Conservation (phyloP, 2,329 filamentous ascomycete species). For the Metarhizium robertsii region DNA sequence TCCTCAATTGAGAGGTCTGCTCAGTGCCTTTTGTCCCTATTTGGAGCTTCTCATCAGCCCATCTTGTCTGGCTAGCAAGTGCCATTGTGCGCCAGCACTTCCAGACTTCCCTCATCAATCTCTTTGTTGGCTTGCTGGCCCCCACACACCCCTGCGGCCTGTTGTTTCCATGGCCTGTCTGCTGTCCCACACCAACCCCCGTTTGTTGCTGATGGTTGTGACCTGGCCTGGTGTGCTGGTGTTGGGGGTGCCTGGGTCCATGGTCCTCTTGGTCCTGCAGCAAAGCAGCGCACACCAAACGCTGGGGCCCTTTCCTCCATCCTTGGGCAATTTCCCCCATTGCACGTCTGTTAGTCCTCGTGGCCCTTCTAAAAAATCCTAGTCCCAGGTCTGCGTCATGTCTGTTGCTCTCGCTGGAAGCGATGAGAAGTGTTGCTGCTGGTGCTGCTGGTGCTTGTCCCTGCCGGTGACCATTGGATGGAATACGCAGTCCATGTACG, state of each 20-base stretch:
- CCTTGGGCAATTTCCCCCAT: slow-evolving; percentile 7
- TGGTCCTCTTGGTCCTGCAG: neutral
- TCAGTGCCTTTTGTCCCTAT: neutral
- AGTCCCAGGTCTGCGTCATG: neutral
- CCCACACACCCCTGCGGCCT: slow-evolving; percentile 4
- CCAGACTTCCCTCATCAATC: neutral
- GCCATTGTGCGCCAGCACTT: neutral
- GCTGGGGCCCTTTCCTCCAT: slow-evolving; percentile 5
- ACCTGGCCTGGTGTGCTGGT: neutral
- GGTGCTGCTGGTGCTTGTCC: neutral
- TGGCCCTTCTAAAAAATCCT: neutral
- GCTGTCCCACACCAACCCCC: slow-evolving; percentile 7
- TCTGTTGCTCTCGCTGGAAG: neutral
- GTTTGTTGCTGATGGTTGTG: slow-evolving; percentile 2
- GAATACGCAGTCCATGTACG: neutral
- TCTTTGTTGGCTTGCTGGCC: slow-evolving; percentile 3
- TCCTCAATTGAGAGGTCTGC: neutral
- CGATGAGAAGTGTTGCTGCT: neutral
- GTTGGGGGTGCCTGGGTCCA: too few species aligned
- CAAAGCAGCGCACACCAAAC: slow-evolving; percentile 1
- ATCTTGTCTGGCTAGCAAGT: neutral
- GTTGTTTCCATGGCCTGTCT: slow-evolving; percentile 2
- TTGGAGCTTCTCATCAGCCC: neutral
- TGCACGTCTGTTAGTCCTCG: neutral
- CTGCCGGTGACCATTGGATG: neutral